Base-by-base conservation (phyloP, 2,329 filamentous ascomycete genomes). In the Xylariaceae sp. region DNA sequence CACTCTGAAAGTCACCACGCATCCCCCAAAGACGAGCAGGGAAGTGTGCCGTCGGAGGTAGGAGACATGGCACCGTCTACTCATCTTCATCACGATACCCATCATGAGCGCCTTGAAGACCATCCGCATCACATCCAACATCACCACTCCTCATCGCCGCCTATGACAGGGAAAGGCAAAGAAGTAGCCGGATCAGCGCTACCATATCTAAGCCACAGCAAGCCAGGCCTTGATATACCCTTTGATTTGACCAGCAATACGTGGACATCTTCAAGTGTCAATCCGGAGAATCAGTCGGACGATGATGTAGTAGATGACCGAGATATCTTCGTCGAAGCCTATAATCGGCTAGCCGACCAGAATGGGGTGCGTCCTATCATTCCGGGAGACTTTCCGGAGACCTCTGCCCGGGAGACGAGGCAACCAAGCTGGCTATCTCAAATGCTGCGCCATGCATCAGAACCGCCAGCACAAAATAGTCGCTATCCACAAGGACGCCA, bases 311-410 rank as follows among this genome's bases (percentile, higher is more conserved):
- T 76, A 14, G 74, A 77, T 34, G 73, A 79, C 48, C 73, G 80
- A 31, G 64, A 69, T 1, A 61, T 68, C 2, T 82, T 81, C 62
- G 65, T 85, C 6, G 61, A 75, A 7, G 79, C 84, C 58, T 87
- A 85, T 65, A 87, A 87, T 63, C 71, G 74, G 5, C 65, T 86
- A 5, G 83, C 84, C 13, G 28, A 19, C 39, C 44, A 86, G 82
- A 73, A 84, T 66, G 79, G 80, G 14, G 71, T 86, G 42, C 74
- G 74, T 22, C 48, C 49, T 42, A 51, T 68, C 18, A 53, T 68
- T 10, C 60, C 57, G 5, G 64, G 58, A 31, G 66, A 68, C 45
- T 68, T 68, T 42, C 47, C 60, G 1, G 2, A 41, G 7, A 41
- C 28, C 41, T 13, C 33, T 47, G 65, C 47, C n/a, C 18, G 39